A percentile compares a stretch with the other conserved stretches of the same genome.
Conservation (phyloP, 1,284 basidiomycete genomes). For the Vanrija sp. region DNA sequence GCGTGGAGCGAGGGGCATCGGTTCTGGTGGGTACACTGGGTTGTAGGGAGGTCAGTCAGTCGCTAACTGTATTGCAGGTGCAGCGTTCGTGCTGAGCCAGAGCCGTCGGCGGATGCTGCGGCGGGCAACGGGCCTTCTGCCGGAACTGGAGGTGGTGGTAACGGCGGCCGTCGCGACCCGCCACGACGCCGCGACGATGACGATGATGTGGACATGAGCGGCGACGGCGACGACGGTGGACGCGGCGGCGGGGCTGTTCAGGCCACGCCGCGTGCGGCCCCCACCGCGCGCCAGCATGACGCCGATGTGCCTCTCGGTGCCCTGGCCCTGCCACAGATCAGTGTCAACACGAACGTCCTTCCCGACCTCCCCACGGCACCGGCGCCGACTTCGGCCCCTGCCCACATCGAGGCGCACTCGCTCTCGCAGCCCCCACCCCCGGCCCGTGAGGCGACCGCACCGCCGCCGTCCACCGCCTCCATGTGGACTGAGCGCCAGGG, state of each 20-base stretch:
- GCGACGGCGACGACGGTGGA: slow-evolving; percentile 5
- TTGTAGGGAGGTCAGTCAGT: not conserved
- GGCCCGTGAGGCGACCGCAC: not conserved
- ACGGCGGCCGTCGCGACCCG: slow-evolving; percentile 2
- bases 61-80: slow-evolving; percentile 24
- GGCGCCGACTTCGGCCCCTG: not conserved
- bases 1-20: slow-evolving; percentile 97
- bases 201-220: slow-evolving; percentile 17
- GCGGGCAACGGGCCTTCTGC: slow-evolving; percentile 13
- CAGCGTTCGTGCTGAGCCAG: slow-evolving; percentile 27
- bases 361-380: not conserved
- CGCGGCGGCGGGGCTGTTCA: not conserved
- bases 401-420: not conserved
- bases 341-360: too few relatives aligned
- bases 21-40: slow-evolving; percentile 50
- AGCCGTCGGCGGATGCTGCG: slow-evolving; percentile 15
- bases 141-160: slow-evolving; percentile 15
- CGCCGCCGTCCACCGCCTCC: not conserved
- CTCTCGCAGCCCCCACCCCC: not conserved
- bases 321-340: too few relatives aligned
- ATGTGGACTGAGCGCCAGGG: not conserved
- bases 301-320: too few relatives aligned
- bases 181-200: slow-evolving; percentile 9
- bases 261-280: slow-evolving; percentile 1
- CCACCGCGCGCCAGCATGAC: too few relatives aligned